Conservation (phyloP, 78 protist genomes). For the Chrysochromulina parva region DNA sequence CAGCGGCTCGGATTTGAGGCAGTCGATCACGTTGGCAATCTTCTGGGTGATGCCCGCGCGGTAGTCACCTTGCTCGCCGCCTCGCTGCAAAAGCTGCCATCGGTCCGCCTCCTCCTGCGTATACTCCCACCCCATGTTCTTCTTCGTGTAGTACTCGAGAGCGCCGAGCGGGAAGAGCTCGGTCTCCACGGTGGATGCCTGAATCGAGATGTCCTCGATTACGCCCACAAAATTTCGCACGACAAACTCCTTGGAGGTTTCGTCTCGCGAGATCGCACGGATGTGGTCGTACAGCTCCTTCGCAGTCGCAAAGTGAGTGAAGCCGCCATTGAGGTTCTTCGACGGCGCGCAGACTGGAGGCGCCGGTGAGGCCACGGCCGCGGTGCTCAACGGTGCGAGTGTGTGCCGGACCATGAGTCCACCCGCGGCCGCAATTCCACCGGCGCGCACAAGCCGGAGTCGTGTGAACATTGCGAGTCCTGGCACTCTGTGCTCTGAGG, state of each 20-base stretch:
- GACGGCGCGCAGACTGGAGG: not conserved
- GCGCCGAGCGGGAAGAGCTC: conserved; percentile 33
- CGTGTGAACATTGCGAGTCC: too few species aligned
- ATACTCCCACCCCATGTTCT: conserved; percentile 26
- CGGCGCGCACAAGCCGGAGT: too few species aligned
- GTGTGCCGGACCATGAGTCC: too few species aligned
- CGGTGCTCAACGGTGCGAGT: too few species aligned
- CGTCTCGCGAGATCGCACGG: not conserved
- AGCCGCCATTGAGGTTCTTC: not conserved
- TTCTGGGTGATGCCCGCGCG: not conserved
- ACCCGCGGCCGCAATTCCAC: too few species aligned
- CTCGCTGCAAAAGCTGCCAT: not conserved
- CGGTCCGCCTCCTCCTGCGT: not conserved
- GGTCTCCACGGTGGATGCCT: not conserved
- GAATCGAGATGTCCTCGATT: not conserved
- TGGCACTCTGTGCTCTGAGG: too few species aligned
- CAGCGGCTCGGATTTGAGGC: not conserved
- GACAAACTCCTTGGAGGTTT: not conserved
- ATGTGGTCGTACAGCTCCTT: not conserved
- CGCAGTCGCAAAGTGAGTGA: not conserved
- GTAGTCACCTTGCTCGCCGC: conserved; percentile 33
- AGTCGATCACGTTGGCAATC: conserved; percentile 20
- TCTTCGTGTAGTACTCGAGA: not conserved
- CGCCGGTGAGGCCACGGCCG: too few species aligned
- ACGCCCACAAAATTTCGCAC: conserved; percentile 12